Evolutionary conservation across 225 moss, liverwort and hornwort species (phyloP).

Genomic region (Takakia lepidozioides): DNA sequence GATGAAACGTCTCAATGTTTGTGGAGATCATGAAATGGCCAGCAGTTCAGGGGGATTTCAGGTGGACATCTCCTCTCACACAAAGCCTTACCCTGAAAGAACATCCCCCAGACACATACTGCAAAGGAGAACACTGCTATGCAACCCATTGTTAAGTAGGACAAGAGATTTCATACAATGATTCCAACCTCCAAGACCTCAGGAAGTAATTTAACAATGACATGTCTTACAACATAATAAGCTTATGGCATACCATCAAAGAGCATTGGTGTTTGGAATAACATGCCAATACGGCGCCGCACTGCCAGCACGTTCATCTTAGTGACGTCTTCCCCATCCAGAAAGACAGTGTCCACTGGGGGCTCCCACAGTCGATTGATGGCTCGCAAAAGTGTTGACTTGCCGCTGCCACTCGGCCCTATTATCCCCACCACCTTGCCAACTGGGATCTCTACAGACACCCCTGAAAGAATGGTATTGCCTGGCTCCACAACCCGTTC

Average conservation of each 20-base stretch:
- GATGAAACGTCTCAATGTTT: too few species aligned
- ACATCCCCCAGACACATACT: too few species aligned
- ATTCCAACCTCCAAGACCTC: too few species aligned
- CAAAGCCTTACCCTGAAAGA: too few species aligned
- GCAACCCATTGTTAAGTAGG: too few species aligned
- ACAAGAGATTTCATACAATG: too few species aligned
- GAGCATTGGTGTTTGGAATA: conserved; percentile 47
- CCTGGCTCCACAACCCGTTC: conserved; percentile 30
- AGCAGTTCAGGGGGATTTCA: too few species aligned
- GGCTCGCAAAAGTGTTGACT: conserved; percentile 46
- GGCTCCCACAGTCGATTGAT: conserved; percentile 60
- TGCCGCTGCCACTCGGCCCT: conserved; percentile 46
- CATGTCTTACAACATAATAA: too few species aligned
- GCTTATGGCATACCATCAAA: conserved; percentile 61
- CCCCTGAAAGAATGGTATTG: conserved; percentile 15
- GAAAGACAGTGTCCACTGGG: conserved; percentile 26
- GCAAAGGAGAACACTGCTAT: too few species aligned
- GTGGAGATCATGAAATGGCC: too few species aligned
- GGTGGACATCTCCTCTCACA: too few species aligned
- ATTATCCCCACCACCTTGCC: conserved; percentile 50
- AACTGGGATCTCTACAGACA: conserved; percentile 21
- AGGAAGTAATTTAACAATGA: too few species aligned
- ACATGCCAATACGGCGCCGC: conserved; percentile 50
- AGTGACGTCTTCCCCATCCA: conserved; percentile 48
- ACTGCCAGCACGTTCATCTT: conserved; percentile 27